A percentile compares a stretch with the other conserved stretches of the same genome.
Evolutionary conservation across 2,329 filamentous ascomycete genomes (phyloP).

Genomic region (Nemania diffusa): DNA sequence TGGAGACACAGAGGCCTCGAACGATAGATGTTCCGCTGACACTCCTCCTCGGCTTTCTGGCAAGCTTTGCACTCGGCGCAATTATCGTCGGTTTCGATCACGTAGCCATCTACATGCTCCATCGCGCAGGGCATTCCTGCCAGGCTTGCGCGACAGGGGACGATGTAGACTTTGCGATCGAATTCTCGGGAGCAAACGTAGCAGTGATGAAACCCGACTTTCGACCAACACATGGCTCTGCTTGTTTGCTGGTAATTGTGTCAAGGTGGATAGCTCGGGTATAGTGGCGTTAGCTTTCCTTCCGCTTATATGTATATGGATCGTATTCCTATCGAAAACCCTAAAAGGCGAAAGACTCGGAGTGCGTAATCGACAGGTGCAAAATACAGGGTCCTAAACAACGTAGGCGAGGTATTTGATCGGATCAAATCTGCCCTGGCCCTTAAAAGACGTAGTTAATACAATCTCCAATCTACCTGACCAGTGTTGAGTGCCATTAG

Average conservation of each 20-base stretch:
- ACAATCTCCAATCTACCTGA: background rate
- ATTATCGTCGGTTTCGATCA: slow-evolving; percentile 20
- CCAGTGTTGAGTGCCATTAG: background rate
- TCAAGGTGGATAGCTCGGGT: background rate
- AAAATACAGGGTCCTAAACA: too few relatives aligned
- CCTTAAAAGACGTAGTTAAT: too few relatives aligned
- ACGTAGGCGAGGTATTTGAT: too few relatives aligned
- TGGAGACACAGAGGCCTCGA: slow-evolving; percentile 13
- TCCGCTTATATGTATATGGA: too few relatives aligned
- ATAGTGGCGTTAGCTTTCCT: background rate
- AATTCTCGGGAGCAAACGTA: slow-evolving; percentile 30
- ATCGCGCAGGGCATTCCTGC: background rate
- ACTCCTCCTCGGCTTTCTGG: slow-evolving; percentile 22
- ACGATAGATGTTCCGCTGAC: slow-evolving; percentile 23
- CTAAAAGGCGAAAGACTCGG: too few relatives aligned
- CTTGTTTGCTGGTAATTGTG: background rate
- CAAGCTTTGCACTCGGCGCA: slow-evolving; percentile 26
- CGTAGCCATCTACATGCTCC: background rate
- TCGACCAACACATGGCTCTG: slow-evolving; percentile 23
- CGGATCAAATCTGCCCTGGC: too few relatives aligned
- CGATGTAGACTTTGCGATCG: background rate
- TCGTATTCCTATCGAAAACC: too few relatives aligned
- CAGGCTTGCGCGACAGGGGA: slow-evolving; percentile 21
- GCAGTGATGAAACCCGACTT: slow-evolving; percentile 20
- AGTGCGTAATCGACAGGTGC: too few relatives aligned